Evolutionary conservation across 257 asterid species (phyloP), one percentile per base, ranked within the genome.

Genomic region (Cynanchum wilfordii): DNA sequence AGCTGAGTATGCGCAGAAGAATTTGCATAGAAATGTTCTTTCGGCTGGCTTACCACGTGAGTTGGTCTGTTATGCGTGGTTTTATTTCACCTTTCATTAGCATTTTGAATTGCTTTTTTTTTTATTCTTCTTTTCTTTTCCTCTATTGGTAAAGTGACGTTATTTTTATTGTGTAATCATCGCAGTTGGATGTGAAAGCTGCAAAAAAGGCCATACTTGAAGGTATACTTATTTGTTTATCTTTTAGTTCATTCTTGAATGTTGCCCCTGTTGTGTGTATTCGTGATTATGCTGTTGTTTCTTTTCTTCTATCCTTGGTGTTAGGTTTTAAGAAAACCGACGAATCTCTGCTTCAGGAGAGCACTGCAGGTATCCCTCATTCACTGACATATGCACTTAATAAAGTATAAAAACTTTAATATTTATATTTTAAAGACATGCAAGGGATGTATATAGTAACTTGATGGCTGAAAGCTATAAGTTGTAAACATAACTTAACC

Each of bases 11-110:
- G 96, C 94, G 3, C 89, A 82, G 83, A 92, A 90, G 87, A 89
- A 88, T 85, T 85, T 92, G 75, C 97, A 92, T 75, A 66, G 72
- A 73, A 90, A 88, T 85, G 97, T 92, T 78, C 86, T 92, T 78
- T 82, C 84, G 20, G 92, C 96, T 57, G 98, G 97, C 96, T 92
- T 90, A 92, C 94, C 97, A 90, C 98, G 97, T 92, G 97, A 92
- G 98, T 92, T 88, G 98, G 98, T 92, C 96, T 92, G 96, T 92
- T 87, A 76, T 76, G 84, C 79, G 73, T 72, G 75, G 81, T 56
- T 76, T 69, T 73, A n/a, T 52, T 72, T 67, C 36, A 38, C 56
- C 50, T 75, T 81, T 68, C 24, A 70, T 82, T 60, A 69, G 40
- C 76, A 56, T 40, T 30, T 66, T 29, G 55, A 52, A 15, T 73